Conservation (phyloP, 306 rosid genomes). For the Fragaria vesca region DNA sequence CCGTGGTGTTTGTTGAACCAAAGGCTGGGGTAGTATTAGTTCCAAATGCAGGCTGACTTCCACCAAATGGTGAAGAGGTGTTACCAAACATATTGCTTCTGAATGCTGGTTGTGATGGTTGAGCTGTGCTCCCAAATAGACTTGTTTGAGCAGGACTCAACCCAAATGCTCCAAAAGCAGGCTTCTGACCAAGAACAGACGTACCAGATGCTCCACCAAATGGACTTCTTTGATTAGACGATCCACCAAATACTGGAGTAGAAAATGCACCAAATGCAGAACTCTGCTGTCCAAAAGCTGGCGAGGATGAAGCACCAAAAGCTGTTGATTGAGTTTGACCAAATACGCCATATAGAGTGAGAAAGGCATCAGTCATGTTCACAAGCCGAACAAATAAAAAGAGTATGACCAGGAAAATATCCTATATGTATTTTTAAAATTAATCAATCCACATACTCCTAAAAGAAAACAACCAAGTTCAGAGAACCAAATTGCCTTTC, state of each 20-base stretch:
- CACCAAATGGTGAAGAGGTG: conserved; percentile 40
- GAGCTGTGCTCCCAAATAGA: conserved; percentile 71
- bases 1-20: too few species aligned
- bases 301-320: conserved; percentile 65
- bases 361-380: not conserved
- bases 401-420: not conserved
- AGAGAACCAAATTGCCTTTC: not conserved
- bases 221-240: conserved; percentile 5
- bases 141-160: conserved; percentile 66
- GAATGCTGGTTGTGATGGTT: conserved; percentile 81
- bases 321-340: conserved; percentile 67
- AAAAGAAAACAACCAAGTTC: not conserved
- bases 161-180: conserved; percentile 81
- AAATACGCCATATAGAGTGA: conserved; percentile 51
- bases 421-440: not conserved
- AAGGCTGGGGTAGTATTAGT: conserved; percentile 28
- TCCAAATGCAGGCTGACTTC: conserved; percentile 34
- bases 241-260: conserved; percentile 58
- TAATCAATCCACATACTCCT: not conserved
- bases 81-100: conserved; percentile 86
- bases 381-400: not conserved
- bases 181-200: conserved; percentile 81
- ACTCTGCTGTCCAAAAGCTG: conserved; percentile 56
- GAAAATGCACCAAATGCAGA: conserved; percentile 76
- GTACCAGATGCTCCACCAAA: conserved; percentile 65